Evolutionary conservation across 140 eudicot genomes (phyloP).

Genomic region (Senecio squalidus): DNA sequence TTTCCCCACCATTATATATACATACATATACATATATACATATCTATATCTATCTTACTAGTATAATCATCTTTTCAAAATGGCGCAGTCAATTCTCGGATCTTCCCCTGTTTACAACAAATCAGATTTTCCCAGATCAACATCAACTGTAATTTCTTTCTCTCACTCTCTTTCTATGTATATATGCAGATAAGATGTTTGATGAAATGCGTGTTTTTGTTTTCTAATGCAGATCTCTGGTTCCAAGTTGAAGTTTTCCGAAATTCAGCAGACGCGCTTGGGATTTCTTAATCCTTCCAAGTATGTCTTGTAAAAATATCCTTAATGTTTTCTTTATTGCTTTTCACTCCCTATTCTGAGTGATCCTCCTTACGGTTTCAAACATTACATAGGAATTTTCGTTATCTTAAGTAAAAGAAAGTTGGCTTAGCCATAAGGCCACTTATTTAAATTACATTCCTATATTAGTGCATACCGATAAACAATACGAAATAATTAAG

Average conservation of each 20-base stretch:
- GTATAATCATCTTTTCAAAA: conserved; percentile 20
- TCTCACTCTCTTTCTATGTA: too few species aligned
- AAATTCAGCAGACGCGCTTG: conserved; percentile 41
- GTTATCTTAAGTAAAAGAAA: too few species aligned
- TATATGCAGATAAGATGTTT: conserved; percentile 12
- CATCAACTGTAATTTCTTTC: conserved; percentile 35
- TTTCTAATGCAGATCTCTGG: conserved; percentile 44
- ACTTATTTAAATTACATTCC: too few species aligned
- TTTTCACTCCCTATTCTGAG: too few species aligned
- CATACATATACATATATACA: neutral
- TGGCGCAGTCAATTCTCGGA: conserved; percentile 52
- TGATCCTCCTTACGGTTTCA: too few species aligned
- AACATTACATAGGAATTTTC: too few species aligned
- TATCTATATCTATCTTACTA: neutral
- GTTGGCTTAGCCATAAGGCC: too few species aligned
- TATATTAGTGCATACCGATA: too few species aligned
- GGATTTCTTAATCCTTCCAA: conserved; percentile 37
- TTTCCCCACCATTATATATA: conserved; percentile 26
- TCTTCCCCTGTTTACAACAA: conserved; percentile 30
- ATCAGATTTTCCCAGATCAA: conserved; percentile 24
- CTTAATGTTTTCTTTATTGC: neutral
- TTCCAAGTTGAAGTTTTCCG: conserved; percentile 47
- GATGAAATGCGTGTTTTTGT: conserved; percentile 10
- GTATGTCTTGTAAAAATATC: conserved; percentile 34
- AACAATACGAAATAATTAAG: too few species aligned